A percentile compares a stretch with the other conserved stretches of the same genome.
Conservation (phyloP, 139 green algal genomes). For the Picochlorum costavermella region DNA sequence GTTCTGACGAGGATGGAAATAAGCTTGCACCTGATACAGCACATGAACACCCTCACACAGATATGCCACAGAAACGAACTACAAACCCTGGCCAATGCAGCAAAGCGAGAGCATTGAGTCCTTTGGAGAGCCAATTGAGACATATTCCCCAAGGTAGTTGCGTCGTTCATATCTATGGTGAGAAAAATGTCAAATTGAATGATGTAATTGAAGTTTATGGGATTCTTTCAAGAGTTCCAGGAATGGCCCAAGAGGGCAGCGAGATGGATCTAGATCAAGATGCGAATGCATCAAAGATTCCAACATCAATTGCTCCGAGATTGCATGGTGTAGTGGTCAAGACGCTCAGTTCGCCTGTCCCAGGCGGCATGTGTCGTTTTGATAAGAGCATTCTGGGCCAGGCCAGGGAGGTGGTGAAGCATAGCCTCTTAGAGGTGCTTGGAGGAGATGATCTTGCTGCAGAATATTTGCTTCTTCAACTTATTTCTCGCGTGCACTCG, state of each 20-base stretch:
- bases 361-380: not conserved
- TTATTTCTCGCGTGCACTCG: constrained; percentile 8
- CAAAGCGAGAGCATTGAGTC: not conserved
- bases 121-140: constrained; percentile 6
- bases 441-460: constrained; percentile 61
- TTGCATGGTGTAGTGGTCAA: constrained; percentile 41
- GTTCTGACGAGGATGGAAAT: too few species aligned
- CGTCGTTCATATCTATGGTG: constrained; percentile 49
- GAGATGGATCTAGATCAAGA: constrained; percentile 20
- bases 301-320: constrained; percentile 43
- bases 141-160: constrained; percentile 33
- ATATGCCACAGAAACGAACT: too few species aligned
- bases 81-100: too few species aligned
- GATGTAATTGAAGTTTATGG: constrained; percentile 56
- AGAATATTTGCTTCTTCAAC: constrained; percentile 65
- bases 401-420: constrained; percentile 3
- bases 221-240: constrained; percentile 32
- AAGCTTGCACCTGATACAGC: too few species aligned
- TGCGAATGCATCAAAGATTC: constrained; percentile 34
- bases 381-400: not conserved
- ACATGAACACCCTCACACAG: too few species aligned
- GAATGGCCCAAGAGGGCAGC: constrained; percentile 27
- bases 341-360: not conserved
- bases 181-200: constrained; percentile 43
- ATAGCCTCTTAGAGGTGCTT: constrained; percentile 33